These are phyloP conservation scores for Penicillium odoratum DNA, from an alignment of 495 filamentous ascomycete genomes.

Conservation along the genomic window DNA sequence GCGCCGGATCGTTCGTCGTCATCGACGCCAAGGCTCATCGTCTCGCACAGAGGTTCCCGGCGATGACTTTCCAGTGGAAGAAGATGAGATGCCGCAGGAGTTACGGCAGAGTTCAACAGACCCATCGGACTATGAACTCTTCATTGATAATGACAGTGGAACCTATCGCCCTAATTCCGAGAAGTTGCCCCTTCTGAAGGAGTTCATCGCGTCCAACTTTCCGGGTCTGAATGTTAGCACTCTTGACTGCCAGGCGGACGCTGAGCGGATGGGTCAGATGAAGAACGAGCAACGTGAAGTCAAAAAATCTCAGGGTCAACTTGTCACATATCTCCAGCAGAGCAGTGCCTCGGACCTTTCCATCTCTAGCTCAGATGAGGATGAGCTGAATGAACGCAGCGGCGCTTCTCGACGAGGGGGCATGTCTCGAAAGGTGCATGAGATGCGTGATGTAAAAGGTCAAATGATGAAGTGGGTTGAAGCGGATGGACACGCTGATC, in stretches of 20 bases:
- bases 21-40: conserved; percentile 24
- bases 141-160: conserved; percentile 94
- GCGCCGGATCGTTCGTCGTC: conserved; percentile 57
- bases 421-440: conserved; percentile 33
- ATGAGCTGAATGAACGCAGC: conserved; percentile 61
- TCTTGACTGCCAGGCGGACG: conserved; percentile 65
- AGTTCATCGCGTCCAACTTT: conserved; percentile 68
- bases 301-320: conserved; percentile 61
- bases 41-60: not conserved
- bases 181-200: conserved; percentile 65
- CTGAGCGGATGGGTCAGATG: conserved; percentile 59
- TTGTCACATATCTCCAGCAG: conserved; percentile 66
- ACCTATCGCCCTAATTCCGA: conserved; percentile 86
- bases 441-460: conserved; percentile 45
- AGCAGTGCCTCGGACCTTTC: conserved; percentile 52
- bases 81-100: conserved; percentile 42
- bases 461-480: conserved; percentile 45
- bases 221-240: conserved; percentile 70
- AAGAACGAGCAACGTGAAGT: conserved; percentile 62
- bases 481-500: conserved; percentile 27
- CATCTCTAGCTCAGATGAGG: conserved; percentile 74
- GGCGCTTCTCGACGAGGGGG: conserved; percentile 35
- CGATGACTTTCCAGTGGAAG: conserved; percentile 37
- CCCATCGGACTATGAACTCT: conserved; percentile 73
- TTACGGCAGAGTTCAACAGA: conserved; percentile 44